Base-by-base conservation (phyloP, 768 basidiomycete genomes). In the Pisolithus marmoratus region DNA sequence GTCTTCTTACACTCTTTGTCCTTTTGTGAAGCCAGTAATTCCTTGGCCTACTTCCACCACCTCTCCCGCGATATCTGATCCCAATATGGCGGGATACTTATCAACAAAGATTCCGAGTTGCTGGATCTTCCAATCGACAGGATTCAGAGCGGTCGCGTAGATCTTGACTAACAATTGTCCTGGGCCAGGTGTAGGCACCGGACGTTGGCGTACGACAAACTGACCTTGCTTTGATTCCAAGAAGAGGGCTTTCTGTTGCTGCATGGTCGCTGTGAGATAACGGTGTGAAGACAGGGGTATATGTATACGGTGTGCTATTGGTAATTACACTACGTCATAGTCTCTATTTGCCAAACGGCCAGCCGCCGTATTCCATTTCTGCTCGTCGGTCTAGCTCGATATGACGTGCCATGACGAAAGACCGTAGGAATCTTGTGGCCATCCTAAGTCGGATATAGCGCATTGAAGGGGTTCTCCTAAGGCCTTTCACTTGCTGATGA, bases 151-250 rank as follows among this genome's bases (percentile, higher is more conserved):
- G 4, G 63, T 59, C 0, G 74, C 57, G 37, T 69, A 56, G 45
- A 76, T 50, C 53, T 73, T 70, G 50, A 79, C 64, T 48, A 80
- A 64, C 14, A 79, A 46, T 52, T 80, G 67, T 8, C 70, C 70
- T 3, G 61, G 58, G 1, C 70, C 67, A 0, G 76, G 75, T 38
- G 56, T 64, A 12, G 68, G 68, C 38, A 68, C 56, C 36, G 51
- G 49, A 9, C 54, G 60, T 7, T 60, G 51, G 5, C 54, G 54
- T 31, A 77, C 48, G 11, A 57, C 58, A 42, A 75, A 69, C 26
- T 61, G 40, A 1, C 68, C 68, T 6, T 60, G 58, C 36, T 62
- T 57, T 6, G 60, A 55, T 31, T 66, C 51, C 53, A 67, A 52
- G 44, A 68, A 59, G 31, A 67, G 54, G 2, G 63, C 58, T 38